phyloP scores from a whole-genome alignment of 805 yeast species.

The Nadsonia fulvescens region DNA sequence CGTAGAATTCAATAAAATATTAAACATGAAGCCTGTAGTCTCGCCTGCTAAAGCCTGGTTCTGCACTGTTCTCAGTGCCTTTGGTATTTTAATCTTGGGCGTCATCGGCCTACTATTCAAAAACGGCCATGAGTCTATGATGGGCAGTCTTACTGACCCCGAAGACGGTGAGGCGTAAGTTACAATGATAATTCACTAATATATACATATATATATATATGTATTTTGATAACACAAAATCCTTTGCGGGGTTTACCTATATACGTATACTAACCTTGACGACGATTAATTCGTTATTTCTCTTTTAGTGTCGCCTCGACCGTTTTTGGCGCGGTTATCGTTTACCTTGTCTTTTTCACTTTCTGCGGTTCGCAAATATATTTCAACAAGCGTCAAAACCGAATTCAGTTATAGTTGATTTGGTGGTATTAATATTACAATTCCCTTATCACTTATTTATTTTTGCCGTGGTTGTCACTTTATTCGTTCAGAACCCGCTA shows the following conservation, averaged over 20 bases:
- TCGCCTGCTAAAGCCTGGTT: conserved; percentile 86
- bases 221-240: too few species aligned
- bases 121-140: conserved; percentile 71
- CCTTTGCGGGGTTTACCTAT: not conserved
- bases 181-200: not conserved
- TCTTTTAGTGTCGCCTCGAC: conserved; percentile 59
- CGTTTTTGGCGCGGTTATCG: conserved; percentile 73
- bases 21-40: too few species aligned
- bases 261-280: not conserved
- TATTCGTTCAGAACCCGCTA: too few species aligned
- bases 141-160: conserved; percentile 84
- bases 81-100: conserved; percentile 75
- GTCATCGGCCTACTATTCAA: conserved; percentile 72
- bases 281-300: not conserved
- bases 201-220: too few species aligned
- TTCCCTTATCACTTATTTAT: too few species aligned
- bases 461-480: too few species aligned
- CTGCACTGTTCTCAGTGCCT: conserved; percentile 83
- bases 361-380: conserved; percentile 82
- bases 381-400: conserved; percentile 41
- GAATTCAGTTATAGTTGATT: conserved; percentile 37
- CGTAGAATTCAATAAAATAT: too few species aligned
- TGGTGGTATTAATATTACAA: too few species aligned
- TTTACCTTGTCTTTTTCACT: conserved; percentile 59
- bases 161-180: conserved; percentile 70